A percentile compares a stretch with the other conserved stretches of the same genome.
Evolutionary conservation across 2,329 filamentous ascomycete genomes (phyloP).

Genomic region (Colletotrichum lini): DNA sequence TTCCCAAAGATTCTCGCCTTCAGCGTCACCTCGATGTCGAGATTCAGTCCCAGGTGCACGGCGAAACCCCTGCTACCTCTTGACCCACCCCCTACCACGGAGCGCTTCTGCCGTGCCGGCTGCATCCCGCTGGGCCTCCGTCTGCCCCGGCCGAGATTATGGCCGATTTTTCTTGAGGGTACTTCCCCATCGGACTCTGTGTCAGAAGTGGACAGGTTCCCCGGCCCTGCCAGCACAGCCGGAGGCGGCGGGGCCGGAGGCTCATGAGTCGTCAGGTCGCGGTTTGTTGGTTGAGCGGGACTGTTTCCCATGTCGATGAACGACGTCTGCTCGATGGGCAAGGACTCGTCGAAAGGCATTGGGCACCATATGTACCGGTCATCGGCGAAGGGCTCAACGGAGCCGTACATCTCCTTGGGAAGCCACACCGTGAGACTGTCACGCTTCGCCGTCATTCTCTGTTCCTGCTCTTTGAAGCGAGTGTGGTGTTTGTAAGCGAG

Average conservation of each 20-base stretch:
- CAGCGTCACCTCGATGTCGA: slow-evolving; percentile 33
- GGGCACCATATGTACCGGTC: slow-evolving; percentile 34
- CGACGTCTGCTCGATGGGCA: slow-evolving; percentile 36
- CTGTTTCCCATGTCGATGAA: slow-evolving; percentile 31
- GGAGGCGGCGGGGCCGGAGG: background rate
- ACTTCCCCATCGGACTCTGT: slow-evolving; percentile 28
- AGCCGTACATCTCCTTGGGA: slow-evolving; percentile 38
- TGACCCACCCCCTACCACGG: background rate
- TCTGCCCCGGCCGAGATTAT: slow-evolving; percentile 1
- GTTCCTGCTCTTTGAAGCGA: background rate
- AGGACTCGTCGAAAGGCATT: slow-evolving; percentile 35
- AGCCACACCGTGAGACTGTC: slow-evolving; percentile 37
- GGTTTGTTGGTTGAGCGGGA: background rate
- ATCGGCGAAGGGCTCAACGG: slow-evolving; percentile 36
- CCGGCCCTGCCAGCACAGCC: slow-evolving; percentile 1
- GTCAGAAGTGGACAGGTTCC: slow-evolving; percentile 17
- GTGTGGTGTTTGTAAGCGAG: background rate
- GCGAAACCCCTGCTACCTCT: slow-evolving; percentile 22
- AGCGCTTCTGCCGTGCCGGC: background rate
- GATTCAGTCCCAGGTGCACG: slow-evolving; percentile 26
- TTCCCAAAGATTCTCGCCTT: slow-evolving; percentile 27
- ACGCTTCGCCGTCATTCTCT: slow-evolving; percentile 10
- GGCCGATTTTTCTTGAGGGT: background rate
- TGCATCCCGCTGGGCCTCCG: slow-evolving; percentile 8
- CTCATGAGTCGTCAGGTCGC: background rate